Base-by-base conservation (phyloP, 768 basidiomycete species). In the Leccinellum rugosiceps region DNA sequence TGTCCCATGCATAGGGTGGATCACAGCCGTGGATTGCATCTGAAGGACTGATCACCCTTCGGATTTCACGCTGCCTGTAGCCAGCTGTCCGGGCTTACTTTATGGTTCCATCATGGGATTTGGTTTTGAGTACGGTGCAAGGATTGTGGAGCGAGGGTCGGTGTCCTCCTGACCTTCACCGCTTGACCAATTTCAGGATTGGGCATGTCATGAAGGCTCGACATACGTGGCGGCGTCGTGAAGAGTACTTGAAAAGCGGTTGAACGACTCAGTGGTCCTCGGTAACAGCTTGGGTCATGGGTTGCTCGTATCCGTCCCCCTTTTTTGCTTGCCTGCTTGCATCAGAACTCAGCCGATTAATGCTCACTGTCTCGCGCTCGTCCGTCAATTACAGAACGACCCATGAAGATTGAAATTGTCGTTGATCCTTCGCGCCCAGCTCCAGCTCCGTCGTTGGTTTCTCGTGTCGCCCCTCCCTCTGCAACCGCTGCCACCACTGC, bases 401-500 rank as follows among this genome's bases (percentile, higher is more conserved):
- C 93, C 23, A 97, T 98, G 94, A 96, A 94, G 81, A 94, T 98
- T 61, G 96, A 99, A 81, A 92, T 98, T 63, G 85, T 98, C 46
- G 82, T 96, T 71, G 92, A 96, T 77, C 92, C 92, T 13, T 81
- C 86, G 46, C 81, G 83, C 44, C 77, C 87, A n/a, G 79, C 83
- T 6, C 74, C 83, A 11, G 72, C 78, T 10, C 78, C 78, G 19
- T 81, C 90, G 5, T 80, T 99, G 61, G 85, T 84, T 17, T 83
- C 90, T 25, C 91, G 97, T 53, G 92, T 99, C 34, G 90, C 92
- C 4, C 91, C 93, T 34, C 82, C 83, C 14, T 73, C 76, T 17
- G 73, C 77, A 44, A 65, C 70, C 53, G 71, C 60, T 25, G 69
- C 64, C 52, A 59, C 62, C 5, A 34, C 58, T 3, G 13, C 59